Evolutionary conservation across 495 filamentous ascomycete species (phyloP).

Genomic region (Copromyces sp.): DNA sequence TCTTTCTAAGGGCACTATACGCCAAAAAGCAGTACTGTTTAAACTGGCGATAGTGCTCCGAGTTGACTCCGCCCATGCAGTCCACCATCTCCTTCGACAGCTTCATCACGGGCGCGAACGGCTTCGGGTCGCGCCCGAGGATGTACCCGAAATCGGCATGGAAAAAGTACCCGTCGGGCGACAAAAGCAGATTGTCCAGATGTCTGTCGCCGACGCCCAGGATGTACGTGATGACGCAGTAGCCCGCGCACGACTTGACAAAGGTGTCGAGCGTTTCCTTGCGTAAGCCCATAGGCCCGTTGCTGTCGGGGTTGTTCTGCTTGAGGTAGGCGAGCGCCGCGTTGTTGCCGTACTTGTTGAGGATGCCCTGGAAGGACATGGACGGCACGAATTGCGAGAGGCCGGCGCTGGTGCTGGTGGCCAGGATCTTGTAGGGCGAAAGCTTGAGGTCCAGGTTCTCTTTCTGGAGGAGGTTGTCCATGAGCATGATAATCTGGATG

Average conservation of each 20-base stretch:
- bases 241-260: conserved; percentile 90
- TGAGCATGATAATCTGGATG: conserved; percentile 95
- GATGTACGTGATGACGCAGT: conserved; percentile 98
- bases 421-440: conserved; percentile 90
- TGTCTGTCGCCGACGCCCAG: conserved; percentile 97
- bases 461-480: conserved; percentile 92
- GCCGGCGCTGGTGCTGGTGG: conserved; percentile 79
- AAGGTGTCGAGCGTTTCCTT: conserved; percentile 93
- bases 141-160: conserved; percentile 98
- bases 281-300: conserved; percentile 73
- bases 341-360: conserved; percentile 68
- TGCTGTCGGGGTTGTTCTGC: conserved; percentile 80
- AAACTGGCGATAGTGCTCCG: conserved; percentile 73
- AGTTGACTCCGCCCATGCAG: conserved; percentile 81
- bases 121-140: conserved; percentile 92
- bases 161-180: conserved; percentile 92
- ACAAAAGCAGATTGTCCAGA: conserved; percentile 87
- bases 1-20: conserved; percentile 83
- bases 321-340: conserved; percentile 71
- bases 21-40: conserved; percentile 94
- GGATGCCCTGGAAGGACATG: conserved; percentile 66
- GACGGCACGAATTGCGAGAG: conserved; percentile 89
- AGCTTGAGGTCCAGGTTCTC: conserved; percentile 96
- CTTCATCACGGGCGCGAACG: conserved; percentile 94
- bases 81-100: conserved; percentile 97